Conservation (phyloP, 139 green algal species). For the Chlorella sp. region DNA sequence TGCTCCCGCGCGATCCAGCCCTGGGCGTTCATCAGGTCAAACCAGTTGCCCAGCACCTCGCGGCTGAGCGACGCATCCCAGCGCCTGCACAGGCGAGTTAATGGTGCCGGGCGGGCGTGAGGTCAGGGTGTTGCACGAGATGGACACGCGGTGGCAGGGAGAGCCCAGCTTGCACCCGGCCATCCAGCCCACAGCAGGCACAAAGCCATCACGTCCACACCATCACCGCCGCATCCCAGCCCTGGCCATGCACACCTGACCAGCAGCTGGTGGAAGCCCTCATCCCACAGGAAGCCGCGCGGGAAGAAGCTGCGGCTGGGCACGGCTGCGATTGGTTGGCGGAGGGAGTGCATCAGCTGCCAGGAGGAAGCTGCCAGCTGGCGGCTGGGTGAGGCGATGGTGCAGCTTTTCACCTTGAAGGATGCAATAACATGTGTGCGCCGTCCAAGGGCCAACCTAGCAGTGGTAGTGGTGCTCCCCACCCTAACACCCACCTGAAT, state of each 20-base stretch:
- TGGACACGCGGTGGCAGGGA: background rate
- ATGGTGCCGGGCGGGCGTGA: background rate
- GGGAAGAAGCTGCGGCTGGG: constrained; percentile 94
- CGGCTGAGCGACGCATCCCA: constrained; percentile 77
- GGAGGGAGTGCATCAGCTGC: too few relatives aligned
- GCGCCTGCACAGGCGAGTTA: constrained; percentile 14
- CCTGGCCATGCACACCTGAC: background rate
- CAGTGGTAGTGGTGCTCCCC: too few relatives aligned
- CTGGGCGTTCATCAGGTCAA: constrained; percentile 89
- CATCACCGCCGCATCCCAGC: too few relatives aligned
- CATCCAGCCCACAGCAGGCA: too few relatives aligned
- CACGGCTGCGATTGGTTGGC: constrained; percentile 45
- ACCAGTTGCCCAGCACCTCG: constrained; percentile 89
- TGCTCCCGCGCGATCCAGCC: constrained; percentile 85
- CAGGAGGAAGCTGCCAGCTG: too few relatives aligned
- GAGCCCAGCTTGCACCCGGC: too few relatives aligned
- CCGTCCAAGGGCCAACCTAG: too few relatives aligned
- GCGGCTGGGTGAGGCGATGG: too few relatives aligned
- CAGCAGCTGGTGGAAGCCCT: constrained; percentile 95
- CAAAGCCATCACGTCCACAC: too few relatives aligned
- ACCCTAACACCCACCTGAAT: background rate
- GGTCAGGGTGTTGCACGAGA: background rate
- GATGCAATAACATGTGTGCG: too few relatives aligned
- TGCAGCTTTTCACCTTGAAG: too few relatives aligned
- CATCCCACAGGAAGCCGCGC: constrained; percentile 96